Base-by-base conservation (phyloP, 2,329 filamentous ascomycete genomes). In the Ophiognomonia clavigignenti-juglandacearum region DNA sequence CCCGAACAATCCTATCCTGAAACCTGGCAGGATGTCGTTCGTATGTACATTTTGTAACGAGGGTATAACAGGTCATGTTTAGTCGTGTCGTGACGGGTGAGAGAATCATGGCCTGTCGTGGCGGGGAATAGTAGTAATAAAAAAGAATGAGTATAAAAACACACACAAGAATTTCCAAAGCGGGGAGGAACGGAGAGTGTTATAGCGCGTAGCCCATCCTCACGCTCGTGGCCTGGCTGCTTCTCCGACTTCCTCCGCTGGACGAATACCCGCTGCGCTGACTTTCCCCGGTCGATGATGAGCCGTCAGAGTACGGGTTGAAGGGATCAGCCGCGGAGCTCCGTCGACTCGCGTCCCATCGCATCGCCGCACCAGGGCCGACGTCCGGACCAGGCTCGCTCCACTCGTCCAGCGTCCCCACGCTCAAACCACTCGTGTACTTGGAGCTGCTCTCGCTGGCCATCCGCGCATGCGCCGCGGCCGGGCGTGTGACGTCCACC, bases 331-430 rank as follows among this genome's bases (percentile, higher is more conserved):
- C 18, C 3, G 16, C 23, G 4, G 32, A 43, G 9, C 41, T 35
- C 6, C 16, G 16, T 23, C 19, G 9, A 14, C 32, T 29, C 4
- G 31, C 18, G 18, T 39, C 31, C 31, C 23, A 29, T n/a, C 32
- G 38, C 19, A 10, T 24, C 31, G n/a, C 27, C 32, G n/a, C 45
- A 35, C 58, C 65, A 0, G 70, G 67, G 0, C 75, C 75, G 1
- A 80, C 65, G 52, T 80, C 76, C 3, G 75, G 75, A 0, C 75
- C 76, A 0, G 76, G 75, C 45, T 78, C 76, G 45, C 72, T 74
- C 74, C 69, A 79, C 23, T 69, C 70, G 16, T 43, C 46, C 31
- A 46, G 32, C 26, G 42, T 45, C 40, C 61, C 64, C 54, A 70
- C 54, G 58, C 67, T 75, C 8, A 72, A 59, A 35, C 74, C 74